Percentiles rank a stretch among this genome's conserved stretches.
Evolutionary conservation across 2,329 filamentous ascomycete genomes (phyloP).

Genomic region (Colletotrichum sp.): DNA sequence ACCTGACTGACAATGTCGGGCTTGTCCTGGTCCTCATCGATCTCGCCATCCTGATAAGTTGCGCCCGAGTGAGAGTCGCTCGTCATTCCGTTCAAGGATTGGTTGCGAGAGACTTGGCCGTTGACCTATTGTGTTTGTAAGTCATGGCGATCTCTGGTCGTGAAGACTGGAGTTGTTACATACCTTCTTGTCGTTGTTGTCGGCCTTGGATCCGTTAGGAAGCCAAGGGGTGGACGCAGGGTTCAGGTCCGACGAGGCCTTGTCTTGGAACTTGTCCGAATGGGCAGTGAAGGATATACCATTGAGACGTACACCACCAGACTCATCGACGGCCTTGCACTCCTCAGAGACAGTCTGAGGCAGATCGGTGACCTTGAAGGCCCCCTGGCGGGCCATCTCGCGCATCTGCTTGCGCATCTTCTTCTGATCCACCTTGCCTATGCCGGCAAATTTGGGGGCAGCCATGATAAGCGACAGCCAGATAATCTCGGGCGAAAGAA

Average conservation of each 20-base stretch:
- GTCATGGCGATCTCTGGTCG: background rate
- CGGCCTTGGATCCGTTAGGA: background rate
- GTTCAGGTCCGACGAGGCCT: slow-evolving; percentile 5
- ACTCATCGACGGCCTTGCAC: slow-evolving; percentile 1
- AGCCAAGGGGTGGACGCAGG: slow-evolving; percentile 15
- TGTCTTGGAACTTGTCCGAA: background rate
- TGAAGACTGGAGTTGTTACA: background rate
- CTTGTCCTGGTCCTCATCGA: background rate
- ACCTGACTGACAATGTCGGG: too few species aligned
- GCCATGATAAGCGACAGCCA: background rate
- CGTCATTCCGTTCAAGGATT: background rate
- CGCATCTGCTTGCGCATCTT: background rate
- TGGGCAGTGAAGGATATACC: background rate
- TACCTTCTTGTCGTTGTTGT: background rate
- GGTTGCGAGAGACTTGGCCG: background rate
- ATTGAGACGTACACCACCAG: slow-evolving; percentile 10
- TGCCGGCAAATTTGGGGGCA: background rate
- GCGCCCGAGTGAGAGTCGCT: background rate
- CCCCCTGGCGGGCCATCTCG: background rate
- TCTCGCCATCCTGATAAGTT: background rate
- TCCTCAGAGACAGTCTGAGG: background rate
- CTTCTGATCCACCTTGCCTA: background rate
- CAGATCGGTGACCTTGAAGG: background rate
- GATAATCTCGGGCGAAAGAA: background rate
- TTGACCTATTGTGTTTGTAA: background rate